Evolutionary conservation across 352 stramenopile species (phyloP).

Genomic region (Globisporangium parvum): DNA sequence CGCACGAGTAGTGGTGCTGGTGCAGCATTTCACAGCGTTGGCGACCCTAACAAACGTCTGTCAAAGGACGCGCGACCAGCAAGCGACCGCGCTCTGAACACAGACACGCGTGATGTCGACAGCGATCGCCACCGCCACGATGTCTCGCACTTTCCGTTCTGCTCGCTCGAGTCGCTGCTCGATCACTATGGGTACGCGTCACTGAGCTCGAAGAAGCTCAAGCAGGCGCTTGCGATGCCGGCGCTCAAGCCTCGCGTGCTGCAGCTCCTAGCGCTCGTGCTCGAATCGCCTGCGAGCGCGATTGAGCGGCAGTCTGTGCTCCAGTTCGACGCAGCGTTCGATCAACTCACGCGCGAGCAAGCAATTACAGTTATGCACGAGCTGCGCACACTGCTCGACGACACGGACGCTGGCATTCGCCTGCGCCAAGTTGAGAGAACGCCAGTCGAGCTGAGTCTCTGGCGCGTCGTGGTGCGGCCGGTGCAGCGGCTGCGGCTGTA

Average conservation of each 20-base stretch:
- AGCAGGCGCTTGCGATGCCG: conserved; percentile 18
- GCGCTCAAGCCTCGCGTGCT: conserved; percentile 10
- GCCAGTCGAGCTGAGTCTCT: conserved; percentile 26
- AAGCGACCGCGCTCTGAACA: neutral
- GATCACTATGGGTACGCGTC: conserved; percentile 27
- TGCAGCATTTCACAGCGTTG: neutral
- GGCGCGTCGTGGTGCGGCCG: conserved; percentile 32
- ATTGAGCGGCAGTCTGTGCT: conserved; percentile 15
- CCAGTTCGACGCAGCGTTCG: conserved; percentile 16
- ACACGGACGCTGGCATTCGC: conserved; percentile 19
- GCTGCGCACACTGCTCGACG: conserved; percentile 16
- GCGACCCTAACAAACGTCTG: neutral
- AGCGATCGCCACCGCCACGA: conserved; percentile 2
- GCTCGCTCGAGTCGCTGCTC: conserved; percentile 26
- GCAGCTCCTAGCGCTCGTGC: conserved; percentile 4
- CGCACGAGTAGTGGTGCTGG: neutral
- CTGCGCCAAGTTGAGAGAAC: conserved; percentile 19
- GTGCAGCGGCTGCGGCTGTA: conserved; percentile 31
- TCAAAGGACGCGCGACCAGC: neutral
- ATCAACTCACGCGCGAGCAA: conserved; percentile 1
- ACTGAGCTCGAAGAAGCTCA: conserved; percentile 22
- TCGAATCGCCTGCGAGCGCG: neutral
- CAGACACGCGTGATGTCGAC: neutral
- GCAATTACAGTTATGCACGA: conserved; percentile 2
- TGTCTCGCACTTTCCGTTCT: conserved; percentile 19